These are phyloP conservation scores for Cladosporium sp. DNA, from an alignment of 2,329 filamentous ascomycete genomes.

Conservation along the genomic window DNA sequence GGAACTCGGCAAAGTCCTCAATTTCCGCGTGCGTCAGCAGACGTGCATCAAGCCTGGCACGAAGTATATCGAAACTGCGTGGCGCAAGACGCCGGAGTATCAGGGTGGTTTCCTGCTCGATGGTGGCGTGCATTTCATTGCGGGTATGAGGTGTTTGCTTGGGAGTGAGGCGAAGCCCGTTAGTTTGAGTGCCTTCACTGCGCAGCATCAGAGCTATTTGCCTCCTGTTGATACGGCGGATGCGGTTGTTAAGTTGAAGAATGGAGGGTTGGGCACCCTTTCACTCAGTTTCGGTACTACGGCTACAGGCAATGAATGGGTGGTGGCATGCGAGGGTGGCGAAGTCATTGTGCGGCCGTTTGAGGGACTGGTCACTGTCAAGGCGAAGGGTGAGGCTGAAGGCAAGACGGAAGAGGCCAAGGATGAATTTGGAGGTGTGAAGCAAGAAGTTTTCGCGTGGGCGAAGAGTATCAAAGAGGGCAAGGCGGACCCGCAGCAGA, in stretches of 20 bases:
- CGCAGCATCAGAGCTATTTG: slow-evolving; percentile 53
- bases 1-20: slow-evolving; percentile 51
- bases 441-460: slow-evolving; percentile 60
- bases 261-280: slow-evolving; percentile 55
- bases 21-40: slow-evolving; percentile 50
- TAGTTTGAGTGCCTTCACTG: slow-evolving; percentile 52
- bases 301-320: slow-evolving; percentile 51
- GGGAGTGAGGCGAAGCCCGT: slow-evolving; percentile 41
- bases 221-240: slow-evolving; percentile 65
- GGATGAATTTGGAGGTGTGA: slow-evolving; percentile 50
- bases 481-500: slow-evolving; percentile 48
- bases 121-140: slow-evolving; percentile 69
- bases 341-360: slow-evolving; percentile 42
- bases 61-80: slow-evolving; percentile 55
- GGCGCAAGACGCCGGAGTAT: slow-evolving; percentile 66
- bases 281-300: slow-evolving; percentile 56
- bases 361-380: slow-evolving; percentile 32
- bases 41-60: slow-evolving; percentile 43
- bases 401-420: slow-evolving; percentile 40
- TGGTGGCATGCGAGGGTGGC: slow-evolving; percentile 56
- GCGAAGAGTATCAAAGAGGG: slow-evolving; percentile 50
- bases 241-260: slow-evolving; percentile 52
- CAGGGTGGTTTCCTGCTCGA: slow-evolving; percentile 76
- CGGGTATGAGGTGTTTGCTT: slow-evolving; percentile 58
- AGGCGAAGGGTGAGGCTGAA: slow-evolving; percentile 22